Evolutionary conservation across 164 flowering plant species (phyloP).

Genomic region (Vitis cinerea): DNA sequence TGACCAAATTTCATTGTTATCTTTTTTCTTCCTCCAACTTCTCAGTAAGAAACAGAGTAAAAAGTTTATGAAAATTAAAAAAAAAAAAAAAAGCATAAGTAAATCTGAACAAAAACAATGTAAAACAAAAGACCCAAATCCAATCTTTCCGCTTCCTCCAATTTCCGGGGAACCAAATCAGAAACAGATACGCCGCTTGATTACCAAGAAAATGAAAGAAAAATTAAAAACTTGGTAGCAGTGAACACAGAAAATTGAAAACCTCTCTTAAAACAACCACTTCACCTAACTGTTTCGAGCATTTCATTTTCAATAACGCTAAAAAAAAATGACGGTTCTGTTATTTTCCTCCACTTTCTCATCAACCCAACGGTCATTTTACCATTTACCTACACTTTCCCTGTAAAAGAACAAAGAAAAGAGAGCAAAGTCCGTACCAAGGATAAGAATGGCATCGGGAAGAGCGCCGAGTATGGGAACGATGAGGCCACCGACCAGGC

Average conservation of each 20-base stretch:
- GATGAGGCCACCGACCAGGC: conserved; percentile 81
- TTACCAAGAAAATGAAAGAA: not conserved
- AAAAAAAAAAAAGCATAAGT: no score
- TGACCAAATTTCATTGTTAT: no score
- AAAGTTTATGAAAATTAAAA: no score
- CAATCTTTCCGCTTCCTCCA: not conserved
- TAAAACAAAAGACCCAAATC: not conserved
- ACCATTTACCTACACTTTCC: no score
- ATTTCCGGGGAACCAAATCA: not conserved
- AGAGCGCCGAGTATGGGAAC: conserved; percentile 90
- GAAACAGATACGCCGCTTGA: not conserved
- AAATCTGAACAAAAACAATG: not conserved
- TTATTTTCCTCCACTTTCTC: not conserved
- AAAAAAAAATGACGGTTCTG: not conserved
- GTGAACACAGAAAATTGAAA: no score
- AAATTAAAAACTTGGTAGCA: not conserved
- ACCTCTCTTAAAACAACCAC: not conserved
- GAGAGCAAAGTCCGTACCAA: conserved; percentile 38
- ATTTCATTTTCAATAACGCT: no score
- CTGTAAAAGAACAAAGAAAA: not conserved
- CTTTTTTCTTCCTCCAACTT: no score
- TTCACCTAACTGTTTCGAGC: not conserved
- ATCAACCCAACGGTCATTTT: not conserved
- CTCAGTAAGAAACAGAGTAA: no score
- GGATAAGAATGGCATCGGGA: conserved; percentile 89